These are phyloP conservation scores for Triglochin maritima DNA, from an alignment of 106 monocot species.

Conservation along the genomic window DNA sequence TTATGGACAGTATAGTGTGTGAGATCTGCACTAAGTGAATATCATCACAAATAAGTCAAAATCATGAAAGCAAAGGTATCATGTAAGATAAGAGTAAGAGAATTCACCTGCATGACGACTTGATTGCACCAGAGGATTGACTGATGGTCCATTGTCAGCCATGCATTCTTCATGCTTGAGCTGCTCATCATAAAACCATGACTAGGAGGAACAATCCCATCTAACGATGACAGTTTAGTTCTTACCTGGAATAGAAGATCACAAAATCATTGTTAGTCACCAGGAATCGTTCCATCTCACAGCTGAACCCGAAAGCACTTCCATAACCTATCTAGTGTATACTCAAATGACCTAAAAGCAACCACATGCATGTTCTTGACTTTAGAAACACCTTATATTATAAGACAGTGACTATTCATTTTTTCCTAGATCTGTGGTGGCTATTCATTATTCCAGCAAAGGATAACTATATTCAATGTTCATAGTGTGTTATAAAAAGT, in stretches of 20 bases:
- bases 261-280: not conserved
- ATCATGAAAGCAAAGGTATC: not conserved
- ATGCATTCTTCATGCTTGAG: constrained; percentile 82
- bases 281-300: too few relatives aligned
- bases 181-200: constrained; percentile 82
- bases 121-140: constrained; percentile 98
- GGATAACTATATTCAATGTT: too few relatives aligned
- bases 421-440: too few relatives aligned
- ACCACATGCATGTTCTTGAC: too few relatives aligned
- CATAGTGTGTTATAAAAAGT: too few relatives aligned
- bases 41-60: not conserved
- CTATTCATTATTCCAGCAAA: too few relatives aligned
- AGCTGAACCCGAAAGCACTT: too few relatives aligned
- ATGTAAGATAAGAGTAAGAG: not conserved
- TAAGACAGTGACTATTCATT: too few relatives aligned
- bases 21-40: constrained; percentile 40
- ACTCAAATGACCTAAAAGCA: too few relatives aligned
- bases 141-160: constrained; percentile 94
- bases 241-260: constrained; percentile 45
- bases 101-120: constrained; percentile 75
- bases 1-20: constrained; percentile 70
- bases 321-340: too few relatives aligned
- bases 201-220: constrained; percentile 81
- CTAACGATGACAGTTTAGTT: constrained; percentile 72
- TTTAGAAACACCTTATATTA: too few relatives aligned